Evolutionary conservation across 2,329 filamentous ascomycete species (phyloP).

Genomic region (Phyllachora maydis): DNA sequence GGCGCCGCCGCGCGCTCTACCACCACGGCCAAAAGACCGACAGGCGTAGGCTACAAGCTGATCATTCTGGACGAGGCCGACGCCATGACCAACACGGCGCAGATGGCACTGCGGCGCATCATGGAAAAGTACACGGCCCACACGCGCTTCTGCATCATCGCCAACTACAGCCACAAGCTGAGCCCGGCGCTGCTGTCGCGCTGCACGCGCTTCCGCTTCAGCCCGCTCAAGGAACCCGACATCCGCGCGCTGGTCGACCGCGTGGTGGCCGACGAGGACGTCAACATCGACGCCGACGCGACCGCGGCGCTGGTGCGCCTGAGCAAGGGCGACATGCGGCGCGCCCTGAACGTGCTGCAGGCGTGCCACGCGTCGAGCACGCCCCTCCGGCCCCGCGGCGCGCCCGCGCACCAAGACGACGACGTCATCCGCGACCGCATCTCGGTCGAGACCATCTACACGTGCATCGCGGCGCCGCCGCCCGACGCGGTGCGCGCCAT

Average conservation of each 20-base stretch:
- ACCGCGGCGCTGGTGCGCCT: constrained; percentile 66
- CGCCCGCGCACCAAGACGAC: constrained; percentile 36
- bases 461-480: constrained; percentile 88
- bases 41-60: constrained; percentile 51
- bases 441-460: constrained; percentile 90
- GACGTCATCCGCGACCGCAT: constrained; percentile 54
- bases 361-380: constrained; percentile 90
- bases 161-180: constrained; percentile 97
- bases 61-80: constrained; percentile 98
- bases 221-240: constrained; percentile 72
- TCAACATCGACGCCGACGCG: constrained; percentile 67
- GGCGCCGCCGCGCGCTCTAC: constrained; percentile 11
- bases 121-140: constrained; percentile 99
- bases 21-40: constrained; percentile 38
- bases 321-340: constrained; percentile 89
- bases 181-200: constrained; percentile 80
- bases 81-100: constrained; percentile 95
- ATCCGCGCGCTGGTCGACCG: constrained; percentile 73
- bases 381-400: constrained; percentile 40
- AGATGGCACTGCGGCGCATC: constrained; percentile 90
- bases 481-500: constrained; percentile 77
- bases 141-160: constrained; percentile 94
- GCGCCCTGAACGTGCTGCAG: constrained; percentile 86
- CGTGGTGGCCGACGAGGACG: constrained; percentile 70
- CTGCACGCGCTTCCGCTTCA: constrained; percentile 90